These are phyloP conservation scores for Linnemannia hyalina DNA, from an alignment of 192 early-diverging fungal genomes.

Conservation along the genomic window DNA sequence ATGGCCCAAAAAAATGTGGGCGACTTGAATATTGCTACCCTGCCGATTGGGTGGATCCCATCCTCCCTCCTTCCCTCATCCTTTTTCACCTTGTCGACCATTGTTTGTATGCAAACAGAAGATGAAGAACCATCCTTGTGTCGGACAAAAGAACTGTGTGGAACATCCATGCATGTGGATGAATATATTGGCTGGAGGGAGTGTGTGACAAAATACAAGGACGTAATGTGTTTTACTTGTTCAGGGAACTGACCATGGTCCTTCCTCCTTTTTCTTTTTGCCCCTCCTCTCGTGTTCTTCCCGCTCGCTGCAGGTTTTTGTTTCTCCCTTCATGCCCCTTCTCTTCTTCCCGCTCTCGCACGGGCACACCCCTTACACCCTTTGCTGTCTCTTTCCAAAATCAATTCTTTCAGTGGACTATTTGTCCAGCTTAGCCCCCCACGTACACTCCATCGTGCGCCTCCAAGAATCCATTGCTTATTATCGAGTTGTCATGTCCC, in stretches of 20 bases:
- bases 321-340: neutral
- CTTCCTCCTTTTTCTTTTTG: neutral
- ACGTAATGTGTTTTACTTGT: neutral
- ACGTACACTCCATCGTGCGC: too few species aligned
- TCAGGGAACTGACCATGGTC: slow-evolving; percentile 5
- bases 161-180: too few species aligned
- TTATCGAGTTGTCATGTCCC: neutral
- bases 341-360: neutral
- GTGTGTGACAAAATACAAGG: neutral
- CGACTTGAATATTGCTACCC: neutral
- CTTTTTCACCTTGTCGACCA: too few species aligned
- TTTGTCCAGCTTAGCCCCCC: neutral
- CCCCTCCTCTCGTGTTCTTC: neutral
- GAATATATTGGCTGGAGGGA: too few species aligned
- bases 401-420: neutral
- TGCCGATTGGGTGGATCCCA: neutral
- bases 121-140: too few species aligned
- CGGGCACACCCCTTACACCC: neutral
- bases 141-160: too few species aligned
- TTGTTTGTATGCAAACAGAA: too few species aligned
- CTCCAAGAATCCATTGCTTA: neutral
- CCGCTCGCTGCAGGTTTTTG: neutral
- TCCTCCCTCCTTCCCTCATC: neutral
- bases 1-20: neutral
- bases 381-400: neutral